Percentiles rank a stretch among this genome's conserved stretches.
These are phyloP conservation scores for Yamadazyma triangularis DNA, from an alignment of 1,139 yeast species.

Conservation along the genomic window DNA sequence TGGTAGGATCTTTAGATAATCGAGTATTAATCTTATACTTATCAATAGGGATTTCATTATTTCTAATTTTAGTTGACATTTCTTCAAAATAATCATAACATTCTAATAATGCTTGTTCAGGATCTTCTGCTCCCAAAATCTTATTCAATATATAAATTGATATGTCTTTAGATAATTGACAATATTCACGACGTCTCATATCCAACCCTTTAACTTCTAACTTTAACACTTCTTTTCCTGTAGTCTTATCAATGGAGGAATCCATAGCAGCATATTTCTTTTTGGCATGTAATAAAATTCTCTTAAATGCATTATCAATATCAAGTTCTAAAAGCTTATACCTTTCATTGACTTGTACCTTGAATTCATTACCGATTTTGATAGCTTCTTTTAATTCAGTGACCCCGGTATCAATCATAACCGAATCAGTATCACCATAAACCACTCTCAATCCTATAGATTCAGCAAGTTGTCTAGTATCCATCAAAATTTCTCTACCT, in stretches of 20 bases:
- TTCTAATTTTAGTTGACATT: slow-evolving; percentile 53
- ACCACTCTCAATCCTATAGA: slow-evolving; percentile 77
- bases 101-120: slow-evolving; percentile 71
- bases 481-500: slow-evolving; percentile 94
- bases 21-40: slow-evolving; percentile 72
- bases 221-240: slow-evolving; percentile 47
- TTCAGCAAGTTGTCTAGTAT: slow-evolving; percentile 91
- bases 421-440: slow-evolving; percentile 99
- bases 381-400: slow-evolving; percentile 68
- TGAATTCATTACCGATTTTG: slow-evolving; percentile 80
- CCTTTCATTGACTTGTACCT: slow-evolving; percentile 79
- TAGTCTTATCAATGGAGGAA: slow-evolving; percentile 41
- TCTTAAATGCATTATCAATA: slow-evolving; percentile 87
- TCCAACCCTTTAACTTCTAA: slow-evolving; percentile 95
- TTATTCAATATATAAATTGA: slow-evolving; percentile 73
- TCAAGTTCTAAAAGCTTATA: slow-evolving; percentile 88
- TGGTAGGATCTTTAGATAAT: slow-evolving; percentile 68
- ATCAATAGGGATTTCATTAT: slow-evolving; percentile 57
- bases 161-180: slow-evolving; percentile 86
- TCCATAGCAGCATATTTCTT: slow-evolving; percentile 96
- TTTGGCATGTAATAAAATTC: slow-evolving; percentile 86
- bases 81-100: slow-evolving; percentile 71
- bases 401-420: slow-evolving; percentile 93
- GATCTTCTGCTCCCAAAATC: slow-evolving; percentile 67
- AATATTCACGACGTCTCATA: slow-evolving; percentile 94